Evolutionary conservation across 176 grass and related monocot species (phyloP), one percentile per base, ranked within the genome.

Genomic region (Themeda triandra): DNA sequence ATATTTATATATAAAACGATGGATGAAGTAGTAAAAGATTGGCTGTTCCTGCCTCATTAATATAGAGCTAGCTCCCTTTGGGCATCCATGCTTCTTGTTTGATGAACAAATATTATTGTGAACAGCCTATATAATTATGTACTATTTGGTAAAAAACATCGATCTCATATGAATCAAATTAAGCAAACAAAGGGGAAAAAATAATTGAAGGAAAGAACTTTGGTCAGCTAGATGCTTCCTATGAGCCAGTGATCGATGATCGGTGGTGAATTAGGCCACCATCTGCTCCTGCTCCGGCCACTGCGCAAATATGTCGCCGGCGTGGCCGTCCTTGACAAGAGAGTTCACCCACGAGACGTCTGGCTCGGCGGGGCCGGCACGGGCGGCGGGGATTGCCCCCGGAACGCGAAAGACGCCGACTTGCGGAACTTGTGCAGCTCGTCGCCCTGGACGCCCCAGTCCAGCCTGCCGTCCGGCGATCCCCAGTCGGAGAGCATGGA

Each of bases 361-460:
- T 14, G 92, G 93, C 58, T 99, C 92, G 1, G 69, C 42, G 45
- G 53, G 12, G 25, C 21, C 0, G 80, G 17, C 37, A 27, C 53
- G 13, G 76, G 76, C 84, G 86, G 69, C 59, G 70, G 78, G 2
- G 73, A 88, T 5, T 89, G 86, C 7, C 71, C 87, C 8, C 97
- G 83, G 82, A 94, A 91, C 13, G 78, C 90, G 42, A 99, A 99
- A 33, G 97, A 96, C 8, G 90, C 97, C 4, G 97, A 99, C 87
- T 94, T 99, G 42, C 97, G 85, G 36, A 99, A 39, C 78, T 99
- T 99, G 92, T 92, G 82, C 72, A 99, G 93, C 86, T 99, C 97
- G 51, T 99, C 97, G 12, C 90, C 97, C 78, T 99, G 97, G 10
- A 99, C 78, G 48, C 97, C 91, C 97, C 97, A 99, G 60, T 99